Evolutionary conservation across 257 asterid genomes (phyloP), one percentile per base, ranked within the genome.

Genomic region (Solanum tarijense): DNA sequence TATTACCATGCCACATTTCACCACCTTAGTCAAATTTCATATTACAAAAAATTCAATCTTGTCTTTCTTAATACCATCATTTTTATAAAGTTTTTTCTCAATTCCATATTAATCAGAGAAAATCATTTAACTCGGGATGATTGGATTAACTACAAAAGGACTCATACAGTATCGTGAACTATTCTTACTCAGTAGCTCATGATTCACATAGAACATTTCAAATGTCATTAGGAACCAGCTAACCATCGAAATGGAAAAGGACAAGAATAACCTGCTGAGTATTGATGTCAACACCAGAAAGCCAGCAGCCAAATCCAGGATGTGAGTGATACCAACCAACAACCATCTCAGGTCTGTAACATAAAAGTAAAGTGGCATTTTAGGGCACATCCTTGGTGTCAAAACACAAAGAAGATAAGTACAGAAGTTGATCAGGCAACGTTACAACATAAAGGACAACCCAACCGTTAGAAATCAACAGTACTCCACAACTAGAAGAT

Each of bases 231-330:
- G 16, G 39, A 55, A 89, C 38, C 35, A 65, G 76, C 39, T 36
- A 25, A 65, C 52, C 68, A 35, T 29, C 13, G 1, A 38, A 74
- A 85, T 36, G 68, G 68, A 38, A 3, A 43, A 48, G 9, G 12
- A 48, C 81, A 82, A 48, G 43, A 52, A 82, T 48, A 36, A 97
- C 99, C 98, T 97, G 99, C 91, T 97, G 99, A 69, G 99, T 96
- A 87, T 97, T 96, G 69, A 97, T 96, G 92, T 97, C 99, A 88
- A 96, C 98, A 43, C 99, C 99, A 85, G 98, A 97, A 85, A 96
- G 98, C 98, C 99, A 97, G 87, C 99, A 96, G 87, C 99, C 99
- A 86, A 97, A 97, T 48, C 99, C 99, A 65, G 99, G 99, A 92
- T 97, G 99, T 29, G 99, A 97, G 89, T 97, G 99, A 88, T 96